These are phyloP conservation scores for Phanerochaete sordida DNA, from an alignment of 768 basidiomycete genomes.

Conservation along the genomic window DNA sequence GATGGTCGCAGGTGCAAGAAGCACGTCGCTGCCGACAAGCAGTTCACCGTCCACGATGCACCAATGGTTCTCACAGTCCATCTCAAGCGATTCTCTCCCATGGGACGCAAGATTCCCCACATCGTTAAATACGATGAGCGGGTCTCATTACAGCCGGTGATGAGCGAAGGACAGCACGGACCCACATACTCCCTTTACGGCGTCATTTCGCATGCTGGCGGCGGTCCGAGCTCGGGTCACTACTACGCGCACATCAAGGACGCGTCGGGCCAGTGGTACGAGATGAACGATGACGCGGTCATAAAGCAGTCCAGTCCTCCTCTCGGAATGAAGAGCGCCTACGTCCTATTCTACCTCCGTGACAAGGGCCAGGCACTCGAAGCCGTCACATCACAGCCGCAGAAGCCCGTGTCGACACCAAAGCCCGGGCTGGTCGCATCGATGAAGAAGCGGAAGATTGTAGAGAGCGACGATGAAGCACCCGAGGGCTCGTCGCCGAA, in stretches of 20 bases:
- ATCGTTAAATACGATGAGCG: slow-evolving; percentile 74
- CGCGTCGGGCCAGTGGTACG: slow-evolving; percentile 70
- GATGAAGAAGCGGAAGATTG: slow-evolving; percentile 47
- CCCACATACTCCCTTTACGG: slow-evolving; percentile 87
- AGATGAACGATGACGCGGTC: slow-evolving; percentile 92
- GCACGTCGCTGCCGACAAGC: slow-evolving; percentile 85
- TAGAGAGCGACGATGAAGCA: slow-evolving; percentile 46
- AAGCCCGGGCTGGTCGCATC: slow-evolving; percentile 43
- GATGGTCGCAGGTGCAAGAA: slow-evolving; percentile 76
- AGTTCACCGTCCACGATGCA: slow-evolving; percentile 84
- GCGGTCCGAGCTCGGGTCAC: slow-evolving; percentile 93
- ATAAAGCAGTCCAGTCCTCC: slow-evolving; percentile 41
- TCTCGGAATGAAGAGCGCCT: slow-evolving; percentile 73
- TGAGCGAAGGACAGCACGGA: slow-evolving; percentile 78
- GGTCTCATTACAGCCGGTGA: slow-evolving; percentile 68
- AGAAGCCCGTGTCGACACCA: slow-evolving; percentile 10
- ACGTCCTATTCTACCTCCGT: slow-evolving; percentile 89
- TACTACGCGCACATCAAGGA: slow-evolving; percentile 86
- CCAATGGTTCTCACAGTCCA: slow-evolving; percentile 89
- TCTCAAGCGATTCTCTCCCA: slow-evolving; percentile 89
- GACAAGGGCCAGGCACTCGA: slow-evolving; percentile 74
- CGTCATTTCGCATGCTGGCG: slow-evolving; percentile 89
- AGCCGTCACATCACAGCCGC: slow-evolving; percentile 46
- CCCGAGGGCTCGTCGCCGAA: slow-evolving; percentile 42
- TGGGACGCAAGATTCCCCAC: slow-evolving; percentile 83